Conservation (phyloP, 371 early-diverging fungal genomes). For the Mucor piriformis region DNA sequence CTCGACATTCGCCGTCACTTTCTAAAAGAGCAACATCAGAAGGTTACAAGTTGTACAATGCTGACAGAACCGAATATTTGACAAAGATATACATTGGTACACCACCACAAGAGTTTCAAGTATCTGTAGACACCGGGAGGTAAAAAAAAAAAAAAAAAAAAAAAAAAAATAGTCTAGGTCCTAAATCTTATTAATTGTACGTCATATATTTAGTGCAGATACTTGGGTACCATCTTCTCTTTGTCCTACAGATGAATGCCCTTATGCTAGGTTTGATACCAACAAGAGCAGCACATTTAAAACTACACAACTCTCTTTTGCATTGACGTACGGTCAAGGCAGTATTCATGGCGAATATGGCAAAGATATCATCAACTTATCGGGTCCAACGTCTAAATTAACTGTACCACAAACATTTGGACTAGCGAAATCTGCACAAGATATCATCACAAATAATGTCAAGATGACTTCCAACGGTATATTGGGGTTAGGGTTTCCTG, state of each 20-base stretch:
- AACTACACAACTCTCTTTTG: constrained; percentile 10
- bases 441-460: constrained; percentile 1
- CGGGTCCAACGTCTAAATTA: constrained; percentile 12
- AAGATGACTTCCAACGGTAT: constrained; percentile 33
- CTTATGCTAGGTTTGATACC: constrained; percentile 10
- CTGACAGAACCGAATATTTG: constrained; percentile 13
- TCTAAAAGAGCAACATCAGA: background rate
- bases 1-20: background rate
- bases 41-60: constrained; percentile 11
- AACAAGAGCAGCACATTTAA: constrained; percentile 16
- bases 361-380: constrained; percentile 23
- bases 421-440: constrained; percentile 20
- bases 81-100: constrained; percentile 21
- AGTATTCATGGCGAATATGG: constrained; percentile 23
- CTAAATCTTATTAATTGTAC: background rate
- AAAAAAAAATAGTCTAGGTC: background rate
- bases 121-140: constrained; percentile 27
- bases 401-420: constrained; percentile 31
- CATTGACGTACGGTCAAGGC: constrained; percentile 26
- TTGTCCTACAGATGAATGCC: constrained; percentile 20
- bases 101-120: constrained; percentile 21
- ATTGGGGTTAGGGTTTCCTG: constrained; percentile 31
- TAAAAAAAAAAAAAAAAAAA: background rate
- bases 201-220: constrained; percentile 21
- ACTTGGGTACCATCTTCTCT: constrained; percentile 20